Evolutionary conservation across 2,329 filamentous ascomycete species (phyloP).

Genomic region (Aspergillus sojae): DNA sequence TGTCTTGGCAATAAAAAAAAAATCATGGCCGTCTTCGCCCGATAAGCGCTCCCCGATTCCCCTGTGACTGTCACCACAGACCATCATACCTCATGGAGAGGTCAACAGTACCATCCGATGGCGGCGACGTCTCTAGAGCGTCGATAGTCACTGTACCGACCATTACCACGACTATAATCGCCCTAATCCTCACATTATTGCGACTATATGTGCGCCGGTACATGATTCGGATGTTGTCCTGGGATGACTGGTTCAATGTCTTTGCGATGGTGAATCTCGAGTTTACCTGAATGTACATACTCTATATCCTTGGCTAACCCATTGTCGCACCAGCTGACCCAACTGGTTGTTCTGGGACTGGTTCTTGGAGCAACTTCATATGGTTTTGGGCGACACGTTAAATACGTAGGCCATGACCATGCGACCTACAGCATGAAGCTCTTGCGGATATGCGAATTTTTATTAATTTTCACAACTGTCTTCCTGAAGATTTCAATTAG

Average conservation of each 20-base stretch:
- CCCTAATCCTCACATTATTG: slow-evolving; percentile 13
- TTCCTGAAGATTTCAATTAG: slow-evolving; percentile 22
- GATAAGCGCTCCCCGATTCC: background rate
- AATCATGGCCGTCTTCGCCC: background rate
- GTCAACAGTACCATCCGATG: background rate
- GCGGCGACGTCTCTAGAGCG: slow-evolving; percentile 14
- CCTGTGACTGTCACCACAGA: background rate
- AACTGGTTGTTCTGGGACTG: slow-evolving; percentile 7
- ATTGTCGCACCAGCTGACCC: background rate
- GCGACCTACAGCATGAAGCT: slow-evolving; percentile 16
- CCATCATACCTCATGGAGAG: slow-evolving; percentile 8
- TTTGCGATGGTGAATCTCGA: slow-evolving; percentile 15
- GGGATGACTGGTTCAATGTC: slow-evolving; percentile 23
- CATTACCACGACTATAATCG: slow-evolving; percentile 18
- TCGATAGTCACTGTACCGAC: slow-evolving; percentile 13
- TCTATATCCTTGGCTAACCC: background rate
- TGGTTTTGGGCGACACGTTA: slow-evolving; percentile 4
- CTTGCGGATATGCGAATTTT: slow-evolving; percentile 17
- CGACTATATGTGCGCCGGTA: slow-evolving; percentile 19
- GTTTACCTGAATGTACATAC: background rate
- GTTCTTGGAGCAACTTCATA: slow-evolving; percentile 2
- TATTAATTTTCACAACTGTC: slow-evolving; percentile 18
- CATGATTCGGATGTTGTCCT: slow-evolving; percentile 16
- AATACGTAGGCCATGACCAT: background rate
- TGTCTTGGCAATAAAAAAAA: background rate